Evolutionary conservation across 2,329 filamentous ascomycete species (phyloP).

Genomic region (Monosporascus sp.): DNA sequence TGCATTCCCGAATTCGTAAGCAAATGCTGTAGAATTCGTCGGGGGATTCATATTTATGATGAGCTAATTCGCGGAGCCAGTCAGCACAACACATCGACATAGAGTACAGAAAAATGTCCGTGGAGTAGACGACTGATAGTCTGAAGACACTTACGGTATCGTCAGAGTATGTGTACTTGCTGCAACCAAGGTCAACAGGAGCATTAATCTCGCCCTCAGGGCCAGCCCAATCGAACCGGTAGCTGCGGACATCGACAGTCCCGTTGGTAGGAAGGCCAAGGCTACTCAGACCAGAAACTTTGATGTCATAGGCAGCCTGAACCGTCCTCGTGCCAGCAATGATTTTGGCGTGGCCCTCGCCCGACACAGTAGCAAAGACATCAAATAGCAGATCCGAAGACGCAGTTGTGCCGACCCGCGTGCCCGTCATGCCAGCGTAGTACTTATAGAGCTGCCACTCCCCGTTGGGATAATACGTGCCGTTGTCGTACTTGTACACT

Average conservation of each 20-base stretch:
- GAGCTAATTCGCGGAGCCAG: neutral
- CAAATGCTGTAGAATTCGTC: neutral
- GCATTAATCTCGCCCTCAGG: too few relatives aligned
- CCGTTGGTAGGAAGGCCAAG: neutral
- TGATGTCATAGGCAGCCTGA: neutral
- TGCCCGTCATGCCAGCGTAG: neutral
- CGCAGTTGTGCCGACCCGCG: neutral
- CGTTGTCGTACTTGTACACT: constrained; percentile 22
- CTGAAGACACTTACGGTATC: too few relatives aligned
- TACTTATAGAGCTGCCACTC: neutral
- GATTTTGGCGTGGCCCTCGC: too few relatives aligned
- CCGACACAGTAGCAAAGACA: too few relatives aligned
- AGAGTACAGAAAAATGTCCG: too few relatives aligned
- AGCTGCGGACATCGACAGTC: neutral
- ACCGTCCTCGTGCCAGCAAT: too few relatives aligned
- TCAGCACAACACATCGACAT: too few relatives aligned
- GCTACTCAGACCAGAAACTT: neutral
- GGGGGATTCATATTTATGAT: neutral
- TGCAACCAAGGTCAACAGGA: too few relatives aligned
- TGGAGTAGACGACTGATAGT: too few relatives aligned
- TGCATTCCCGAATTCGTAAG: neutral
- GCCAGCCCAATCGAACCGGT: neutral
- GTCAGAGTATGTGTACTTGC: too few relatives aligned
- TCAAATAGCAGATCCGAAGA: too few relatives aligned
- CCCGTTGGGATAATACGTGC: neutral